Percentiles rank a stretch among this genome's conserved stretches.
Evolutionary conservation across 2,329 filamentous ascomycete genomes (phyloP).

Genomic region (Diaporthe sp.): DNA sequence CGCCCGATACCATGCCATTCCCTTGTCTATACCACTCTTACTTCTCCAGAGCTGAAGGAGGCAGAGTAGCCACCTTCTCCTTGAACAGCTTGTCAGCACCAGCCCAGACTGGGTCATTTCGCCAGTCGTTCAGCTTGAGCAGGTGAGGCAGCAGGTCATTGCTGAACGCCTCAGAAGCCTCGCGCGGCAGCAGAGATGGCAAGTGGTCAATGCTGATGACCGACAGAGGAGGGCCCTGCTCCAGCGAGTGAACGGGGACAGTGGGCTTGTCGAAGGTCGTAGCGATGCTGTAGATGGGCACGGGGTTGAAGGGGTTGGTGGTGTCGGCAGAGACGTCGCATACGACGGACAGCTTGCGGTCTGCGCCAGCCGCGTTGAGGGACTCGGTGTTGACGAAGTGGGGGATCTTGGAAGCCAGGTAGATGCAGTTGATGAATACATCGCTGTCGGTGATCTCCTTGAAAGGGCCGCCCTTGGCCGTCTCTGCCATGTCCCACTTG

Average conservation of each 20-base stretch:
- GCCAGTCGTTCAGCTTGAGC: constrained; percentile 81
- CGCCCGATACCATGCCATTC: constrained; percentile 38
- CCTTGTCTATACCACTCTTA: constrained; percentile 5
- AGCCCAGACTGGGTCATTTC: constrained; percentile 83
- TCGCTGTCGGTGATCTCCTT: constrained; percentile 81
- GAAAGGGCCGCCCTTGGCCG: constrained; percentile 81
- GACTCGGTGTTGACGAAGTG: constrained; percentile 83
- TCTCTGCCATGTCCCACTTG: constrained; percentile 84
- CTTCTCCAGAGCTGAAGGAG: constrained; percentile 41
- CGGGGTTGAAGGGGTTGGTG: constrained; percentile 77
- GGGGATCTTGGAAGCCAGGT: constrained; percentile 83
- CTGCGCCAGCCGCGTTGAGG: constrained; percentile 69
- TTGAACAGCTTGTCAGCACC: constrained; percentile 88
- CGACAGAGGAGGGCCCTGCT: constrained; percentile 72
- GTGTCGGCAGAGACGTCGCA: constrained; percentile 85
- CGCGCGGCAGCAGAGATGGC: constrained; percentile 85
- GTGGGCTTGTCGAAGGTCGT: constrained; percentile 94
- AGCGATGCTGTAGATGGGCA: constrained; percentile 87
- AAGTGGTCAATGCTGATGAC: constrained; percentile 93
- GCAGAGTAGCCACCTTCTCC: constrained; percentile 77
- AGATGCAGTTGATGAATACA: constrained; percentile 91
- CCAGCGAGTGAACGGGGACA: constrained; percentile 76
- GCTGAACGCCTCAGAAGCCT: constrained; percentile 88
- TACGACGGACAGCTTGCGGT: constrained; percentile 82
- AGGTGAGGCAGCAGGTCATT: constrained; percentile 83